A percentile compares a stretch with the other conserved stretches of the same genome.
These are phyloP conservation scores for Hypholoma fasciculare DNA, from an alignment of 768 basidiomycete species.

Conservation along the genomic window DNA sequence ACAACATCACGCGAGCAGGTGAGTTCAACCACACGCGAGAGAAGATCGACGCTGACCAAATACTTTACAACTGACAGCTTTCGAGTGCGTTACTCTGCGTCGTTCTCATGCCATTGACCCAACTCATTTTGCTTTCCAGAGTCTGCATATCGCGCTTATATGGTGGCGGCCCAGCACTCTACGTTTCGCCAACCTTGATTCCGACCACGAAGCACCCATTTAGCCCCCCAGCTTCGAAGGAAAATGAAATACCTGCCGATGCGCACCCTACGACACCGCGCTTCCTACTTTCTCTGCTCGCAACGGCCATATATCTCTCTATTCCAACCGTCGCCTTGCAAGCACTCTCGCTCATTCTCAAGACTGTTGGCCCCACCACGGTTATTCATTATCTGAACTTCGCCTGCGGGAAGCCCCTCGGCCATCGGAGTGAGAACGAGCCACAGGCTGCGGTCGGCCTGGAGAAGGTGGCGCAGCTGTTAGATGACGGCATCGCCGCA, in stretches of 20 bases:
- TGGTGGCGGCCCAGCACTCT: slow-evolving; percentile 78
- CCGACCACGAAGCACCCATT: slow-evolving; percentile 71
- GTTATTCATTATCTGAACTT: slow-evolving; percentile 78
- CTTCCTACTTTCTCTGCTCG: slow-evolving; percentile 84
- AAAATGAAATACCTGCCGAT: slow-evolving; percentile 38
- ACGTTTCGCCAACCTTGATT: slow-evolving; percentile 62
- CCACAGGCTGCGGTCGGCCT: slow-evolving; percentile 68
- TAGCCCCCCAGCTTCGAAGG: slow-evolving; percentile 60
- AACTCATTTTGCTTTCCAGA: slow-evolving; percentile 36
- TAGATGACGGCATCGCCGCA: slow-evolving; percentile 34
- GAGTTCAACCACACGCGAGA: slow-evolving; percentile 22
- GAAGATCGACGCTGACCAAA: background rate
- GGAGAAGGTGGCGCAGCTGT: slow-evolving; percentile 59
- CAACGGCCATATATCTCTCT: slow-evolving; percentile 84
- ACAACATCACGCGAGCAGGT: slow-evolving; percentile 88
- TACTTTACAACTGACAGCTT: slow-evolving; percentile 48
- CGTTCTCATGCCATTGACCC: background rate
- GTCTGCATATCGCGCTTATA: slow-evolving; percentile 87
- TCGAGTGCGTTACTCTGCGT: slow-evolving; percentile 65
- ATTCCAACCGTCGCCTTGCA: slow-evolving; percentile 76
- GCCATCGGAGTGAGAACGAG: slow-evolving; percentile 38
- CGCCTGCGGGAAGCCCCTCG: slow-evolving; percentile 71
- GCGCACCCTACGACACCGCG: slow-evolving; percentile 78
- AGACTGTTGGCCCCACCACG: slow-evolving; percentile 78
- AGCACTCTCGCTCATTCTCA: slow-evolving; percentile 69